phyloP scores from a whole-genome alignment of 179 eudicot genomes.

The Silene coronaria region DNA sequence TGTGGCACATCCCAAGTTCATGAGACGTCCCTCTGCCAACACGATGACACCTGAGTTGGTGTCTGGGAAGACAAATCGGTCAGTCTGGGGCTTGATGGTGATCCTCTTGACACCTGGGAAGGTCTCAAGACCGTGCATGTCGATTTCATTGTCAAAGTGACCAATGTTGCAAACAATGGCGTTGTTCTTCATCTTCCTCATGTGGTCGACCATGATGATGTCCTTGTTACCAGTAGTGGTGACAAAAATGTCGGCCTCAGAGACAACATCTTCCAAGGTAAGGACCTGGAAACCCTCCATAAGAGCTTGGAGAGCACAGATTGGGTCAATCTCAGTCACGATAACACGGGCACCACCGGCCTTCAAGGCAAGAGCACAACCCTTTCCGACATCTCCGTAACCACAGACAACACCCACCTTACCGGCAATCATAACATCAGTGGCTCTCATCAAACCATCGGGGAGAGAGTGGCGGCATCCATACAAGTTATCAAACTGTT shows the following conservation, averaged over 20 bases:
- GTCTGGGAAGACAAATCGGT: conserved; percentile 72
- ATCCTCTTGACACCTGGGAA: conserved; percentile 71
- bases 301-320: conserved; percentile 75
- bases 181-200: conserved; percentile 85
- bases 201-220: conserved; percentile 74
- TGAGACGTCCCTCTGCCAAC: conserved; percentile 76
- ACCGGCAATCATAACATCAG: conserved; percentile 80
- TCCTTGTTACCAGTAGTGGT: conserved; percentile 89
- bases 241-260: conserved; percentile 69
- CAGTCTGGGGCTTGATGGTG: conserved; percentile 85
- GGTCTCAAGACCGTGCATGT: conserved; percentile 69
- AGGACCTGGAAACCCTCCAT: conserved; percentile 74
- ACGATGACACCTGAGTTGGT: conserved; percentile 55
- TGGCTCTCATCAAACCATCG: conserved; percentile 78
- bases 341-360: conserved; percentile 78
- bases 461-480: conserved; percentile 84
- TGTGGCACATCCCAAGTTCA: conserved; percentile 85
- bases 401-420: conserved; percentile 67
- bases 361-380: conserved; percentile 73
- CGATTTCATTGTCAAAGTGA: conserved; percentile 80
- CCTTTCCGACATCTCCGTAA: conserved; percentile 77
- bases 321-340: conserved; percentile 76
- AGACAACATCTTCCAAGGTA: conserved; percentile 54
- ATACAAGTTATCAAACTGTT: conserved; percentile 69
- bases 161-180: conserved; percentile 89